Conservation (phyloP, 1,284 basidiomycete genomes). For the Trametes hirsuta region DNA sequence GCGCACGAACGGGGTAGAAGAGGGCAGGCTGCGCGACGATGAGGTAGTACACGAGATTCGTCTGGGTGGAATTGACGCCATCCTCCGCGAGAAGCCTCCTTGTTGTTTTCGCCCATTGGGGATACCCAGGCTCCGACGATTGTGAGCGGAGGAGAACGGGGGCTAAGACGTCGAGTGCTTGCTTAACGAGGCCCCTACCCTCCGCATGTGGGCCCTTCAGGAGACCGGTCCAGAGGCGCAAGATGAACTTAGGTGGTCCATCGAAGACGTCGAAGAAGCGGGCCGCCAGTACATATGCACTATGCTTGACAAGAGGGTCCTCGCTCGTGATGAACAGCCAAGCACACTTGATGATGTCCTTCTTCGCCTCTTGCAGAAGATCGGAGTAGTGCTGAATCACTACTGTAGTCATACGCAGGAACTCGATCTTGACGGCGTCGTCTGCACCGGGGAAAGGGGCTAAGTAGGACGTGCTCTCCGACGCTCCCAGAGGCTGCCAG, state of each 20-base stretch:
- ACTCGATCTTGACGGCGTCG: conserved; percentile 88
- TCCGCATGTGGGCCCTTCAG: conserved; percentile 83
- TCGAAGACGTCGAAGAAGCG: conserved; percentile 93
- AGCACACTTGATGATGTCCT: conserved; percentile 95
- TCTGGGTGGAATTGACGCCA: conserved; percentile 79
- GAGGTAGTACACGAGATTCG: conserved; percentile 90
- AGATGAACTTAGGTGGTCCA: conserved; percentile 91
- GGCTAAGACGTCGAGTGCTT: conserved; percentile 91
- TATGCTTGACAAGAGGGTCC: conserved; percentile 93
- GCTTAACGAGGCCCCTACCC: conserved; percentile 82
- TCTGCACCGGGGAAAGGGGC: conserved; percentile 64
- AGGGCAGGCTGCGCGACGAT: conserved; percentile 91
- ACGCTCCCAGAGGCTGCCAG: conserved; percentile 78
- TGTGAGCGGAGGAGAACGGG: conserved; percentile 77
- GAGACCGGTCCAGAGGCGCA: conserved; percentile 94
- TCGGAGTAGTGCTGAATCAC: conserved; percentile 86
- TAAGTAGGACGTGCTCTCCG: conserved; percentile 64
- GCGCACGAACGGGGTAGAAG: conserved; percentile 91
- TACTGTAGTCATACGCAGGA: conserved; percentile 89
- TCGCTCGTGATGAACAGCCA: conserved; percentile 90
- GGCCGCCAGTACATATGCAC: conserved; percentile 92
- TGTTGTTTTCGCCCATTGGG: conserved; percentile 90
- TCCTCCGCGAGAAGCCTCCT: conserved; percentile 91
- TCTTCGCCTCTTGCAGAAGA: conserved; percentile 81
- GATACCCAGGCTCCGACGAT: conserved; percentile 62